Evolutionary conservation across 2,329 filamentous ascomycete species (phyloP).

Genomic region (Didymella glomerata): DNA sequence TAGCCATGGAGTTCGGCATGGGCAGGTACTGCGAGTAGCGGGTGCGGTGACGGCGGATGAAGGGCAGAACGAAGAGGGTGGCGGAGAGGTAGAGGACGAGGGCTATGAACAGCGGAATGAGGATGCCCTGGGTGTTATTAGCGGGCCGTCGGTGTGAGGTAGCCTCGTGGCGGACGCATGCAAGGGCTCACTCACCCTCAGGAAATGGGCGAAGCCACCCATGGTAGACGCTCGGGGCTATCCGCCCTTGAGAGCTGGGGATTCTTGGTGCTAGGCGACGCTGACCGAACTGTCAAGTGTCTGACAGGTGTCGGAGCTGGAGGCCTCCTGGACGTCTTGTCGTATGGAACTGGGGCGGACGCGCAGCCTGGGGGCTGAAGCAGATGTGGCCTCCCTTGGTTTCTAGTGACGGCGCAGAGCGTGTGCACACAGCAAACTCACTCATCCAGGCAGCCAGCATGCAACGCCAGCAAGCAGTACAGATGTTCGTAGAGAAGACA

Average conservation of each 20-base stretch:
- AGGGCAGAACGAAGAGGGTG: conserved; percentile 54
- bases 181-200: conserved; percentile 16
- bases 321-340: background rate
- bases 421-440: background rate
- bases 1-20: conserved; percentile 39
- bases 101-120: conserved; percentile 57
- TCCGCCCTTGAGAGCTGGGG: background rate
- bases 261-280: background rate
- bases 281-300: background rate
- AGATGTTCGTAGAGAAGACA: background rate
- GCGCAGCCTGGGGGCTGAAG: background rate
- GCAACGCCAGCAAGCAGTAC: background rate
- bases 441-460: background rate
- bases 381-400: background rate
- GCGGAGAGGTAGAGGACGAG: conserved; percentile 54
- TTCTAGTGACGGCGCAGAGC: background rate
- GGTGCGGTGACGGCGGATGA: conserved; percentile 55
- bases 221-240: conserved; percentile 32
- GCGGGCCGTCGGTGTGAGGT: background rate
- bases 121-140: conserved; percentile 50
- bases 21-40: conserved; percentile 57
- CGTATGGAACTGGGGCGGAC: background rate
- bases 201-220: conserved; percentile 45
- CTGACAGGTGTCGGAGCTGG: background rate
- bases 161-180: background rate